These are phyloP conservation scores for Penicillium maclennaniae DNA, from an alignment of 495 filamentous ascomycete genomes.

Conservation along the genomic window DNA sequence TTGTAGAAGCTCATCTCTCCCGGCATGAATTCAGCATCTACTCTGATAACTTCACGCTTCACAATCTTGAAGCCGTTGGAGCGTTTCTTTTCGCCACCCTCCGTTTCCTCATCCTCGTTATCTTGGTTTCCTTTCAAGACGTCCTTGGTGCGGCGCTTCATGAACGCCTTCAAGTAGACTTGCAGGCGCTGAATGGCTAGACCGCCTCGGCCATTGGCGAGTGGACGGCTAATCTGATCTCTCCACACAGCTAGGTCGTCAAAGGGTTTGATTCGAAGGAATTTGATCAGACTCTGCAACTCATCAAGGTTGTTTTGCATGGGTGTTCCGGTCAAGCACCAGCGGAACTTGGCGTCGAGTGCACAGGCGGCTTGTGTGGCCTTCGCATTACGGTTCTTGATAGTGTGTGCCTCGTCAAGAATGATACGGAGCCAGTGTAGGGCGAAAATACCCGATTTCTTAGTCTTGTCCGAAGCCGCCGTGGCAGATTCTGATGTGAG, in stretches of 20 bases:
- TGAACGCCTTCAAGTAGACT: constrained; percentile 79
- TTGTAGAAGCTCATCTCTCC: constrained; percentile 83
- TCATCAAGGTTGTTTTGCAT: constrained; percentile 99
- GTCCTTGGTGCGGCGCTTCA: constrained; percentile 96
- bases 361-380: constrained; percentile 83
- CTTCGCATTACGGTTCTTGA: constrained; percentile 97
- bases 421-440: constrained; percentile 94
- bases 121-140: constrained; percentile 79
- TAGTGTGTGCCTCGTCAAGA: constrained; percentile 93
- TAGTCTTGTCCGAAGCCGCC: constrained; percentile 52
- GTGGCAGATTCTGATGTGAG: constrained; percentile 78
- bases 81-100: constrained; percentile 45
- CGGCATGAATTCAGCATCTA: constrained; percentile 73
- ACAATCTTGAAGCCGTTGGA: constrained; percentile 76
- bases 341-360: constrained; percentile 77
- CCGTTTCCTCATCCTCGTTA: constrained; percentile 54
- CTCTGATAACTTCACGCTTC: constrained; percentile 77
- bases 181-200: constrained; percentile 87
- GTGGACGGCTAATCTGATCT: constrained; percentile 76
- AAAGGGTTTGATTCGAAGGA: constrained; percentile 88
- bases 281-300: constrained; percentile 86
- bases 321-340: constrained; percentile 94
- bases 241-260: constrained; percentile 80
- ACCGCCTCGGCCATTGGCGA: constrained; percentile 80
- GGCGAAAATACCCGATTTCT: constrained; percentile 81